Evolutionary conservation across 306 rosid species (phyloP).

Genomic region (Boehmeria nivea): DNA sequence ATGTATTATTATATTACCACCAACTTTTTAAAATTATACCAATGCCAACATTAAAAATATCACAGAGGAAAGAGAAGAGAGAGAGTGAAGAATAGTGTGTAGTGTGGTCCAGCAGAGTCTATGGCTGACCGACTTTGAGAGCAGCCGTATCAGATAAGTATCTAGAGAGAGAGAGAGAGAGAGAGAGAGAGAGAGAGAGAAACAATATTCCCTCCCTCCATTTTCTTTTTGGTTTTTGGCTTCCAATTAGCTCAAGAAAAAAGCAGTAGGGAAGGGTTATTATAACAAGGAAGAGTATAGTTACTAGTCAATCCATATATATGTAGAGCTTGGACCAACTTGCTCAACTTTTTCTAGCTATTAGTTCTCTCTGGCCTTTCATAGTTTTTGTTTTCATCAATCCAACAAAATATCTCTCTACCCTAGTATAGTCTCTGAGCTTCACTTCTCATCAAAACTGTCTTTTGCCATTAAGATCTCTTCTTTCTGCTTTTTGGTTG

Average conservation of each 20-base stretch:
- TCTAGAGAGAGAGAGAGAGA: slow-evolving; percentile 31
- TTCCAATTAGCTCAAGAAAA: slow-evolving; percentile 1
- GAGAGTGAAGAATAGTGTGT: no score
- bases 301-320: background rate
- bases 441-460: background rate
- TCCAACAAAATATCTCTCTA: slow-evolving; percentile 8
- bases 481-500: slow-evolving; percentile 11
- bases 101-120: slow-evolving; percentile 60
- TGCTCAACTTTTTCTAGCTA: background rate
- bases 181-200: slow-evolving; percentile 25
- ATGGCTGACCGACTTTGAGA: slow-evolving; percentile 64
- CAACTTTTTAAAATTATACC: background rate
- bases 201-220: slow-evolving; percentile 15
- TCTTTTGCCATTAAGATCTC: background rate
- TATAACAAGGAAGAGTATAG: background rate
- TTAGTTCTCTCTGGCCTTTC: slow-evolving; percentile 1
- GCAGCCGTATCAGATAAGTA: slow-evolving; percentile 78
- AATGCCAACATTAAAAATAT: background rate
- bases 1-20: background rate
- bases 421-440: no score
- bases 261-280: background rate
- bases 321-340: slow-evolving; percentile 2
- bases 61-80: background rate
- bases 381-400: slow-evolving; percentile 21
- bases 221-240: slow-evolving; percentile 24